phyloP scores from a whole-genome alignment of 371 early-diverging fungal species.

The Actinomortierella ambigua region DNA sequence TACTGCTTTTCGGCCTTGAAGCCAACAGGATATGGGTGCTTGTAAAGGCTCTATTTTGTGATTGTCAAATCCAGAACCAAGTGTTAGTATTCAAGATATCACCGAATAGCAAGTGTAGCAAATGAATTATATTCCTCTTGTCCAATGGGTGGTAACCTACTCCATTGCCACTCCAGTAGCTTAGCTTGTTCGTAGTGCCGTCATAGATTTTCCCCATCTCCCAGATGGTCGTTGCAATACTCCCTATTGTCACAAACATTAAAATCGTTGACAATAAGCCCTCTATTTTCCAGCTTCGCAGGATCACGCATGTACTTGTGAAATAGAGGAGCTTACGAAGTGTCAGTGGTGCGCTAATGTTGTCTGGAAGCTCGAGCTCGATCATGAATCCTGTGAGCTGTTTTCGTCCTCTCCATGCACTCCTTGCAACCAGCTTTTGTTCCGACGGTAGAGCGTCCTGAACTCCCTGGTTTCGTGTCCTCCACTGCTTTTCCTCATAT shows the following conservation, averaged over 20 bases:
- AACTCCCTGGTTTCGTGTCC: no score
- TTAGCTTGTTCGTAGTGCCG: constrained; percentile 29
- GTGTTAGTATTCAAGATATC: neutral
- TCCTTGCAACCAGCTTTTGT: no score
- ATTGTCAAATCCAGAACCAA: neutral
- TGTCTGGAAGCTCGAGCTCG: constrained; percentile 15
- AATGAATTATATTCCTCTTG: neutral
- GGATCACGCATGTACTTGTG: neutral
- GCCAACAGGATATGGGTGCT: constrained; percentile 48
- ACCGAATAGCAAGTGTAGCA: no score
- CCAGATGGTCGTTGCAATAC: constrained; percentile 47
- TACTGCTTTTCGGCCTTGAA: constrained; percentile 38
- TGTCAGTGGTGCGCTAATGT: constrained; percentile 17
- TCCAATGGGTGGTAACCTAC: constrained; percentile 12
- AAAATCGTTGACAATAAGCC: neutral
- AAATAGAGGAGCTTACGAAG: constrained; percentile 15
- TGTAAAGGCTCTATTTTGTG: constrained; percentile 23
- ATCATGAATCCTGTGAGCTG: constrained; percentile 27
- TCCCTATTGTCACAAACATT: constrained; percentile 14
- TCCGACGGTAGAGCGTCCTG: no score
- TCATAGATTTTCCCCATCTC: constrained; percentile 34
- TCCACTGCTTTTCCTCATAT: no score
- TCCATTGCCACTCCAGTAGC: constrained; percentile 45
- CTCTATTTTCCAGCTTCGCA: no score
- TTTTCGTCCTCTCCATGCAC: constrained; percentile 27